Evolutionary conservation across 306 rosid genomes (phyloP), one percentile per base, ranked within the genome.

Genomic region (Hylodesmum podocarpum): DNA sequence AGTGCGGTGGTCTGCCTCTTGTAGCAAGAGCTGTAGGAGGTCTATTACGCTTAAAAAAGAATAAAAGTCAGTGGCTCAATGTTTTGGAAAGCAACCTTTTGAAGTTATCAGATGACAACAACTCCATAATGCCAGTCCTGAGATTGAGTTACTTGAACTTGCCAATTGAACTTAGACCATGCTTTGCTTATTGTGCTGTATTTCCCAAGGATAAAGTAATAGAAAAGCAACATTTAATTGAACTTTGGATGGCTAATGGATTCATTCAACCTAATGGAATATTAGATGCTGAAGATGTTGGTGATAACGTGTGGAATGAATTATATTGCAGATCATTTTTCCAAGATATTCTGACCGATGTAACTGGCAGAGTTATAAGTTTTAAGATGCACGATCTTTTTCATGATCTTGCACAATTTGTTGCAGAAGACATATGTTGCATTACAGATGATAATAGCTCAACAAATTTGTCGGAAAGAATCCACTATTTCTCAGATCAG

Each of bases 371-470:
- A 2, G 18, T 66, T 11, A 5, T 0, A 5, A 0, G 0, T 10
- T 83, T 73, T 37, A 49, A 72, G n/a, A 73, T 78, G 73, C 84
- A 83, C 29, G 84, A 79, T 63, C 70, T 83, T 8, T 24, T 79
- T 18, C 81, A 74, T n/a, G 74, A 83, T 54, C 87, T 79, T 18
- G 81, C 78, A 0, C 73, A 44, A 1, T 74, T 62, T 24, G 14
- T 63, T 11, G 1, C 50, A 0, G 55, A 40, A 1, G 69, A 72
- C 0, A 34, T 71, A 13, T 73, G 44, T 24, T 36, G 57, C 25
- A 16, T 1, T 21, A 2, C 36, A 19, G 0, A 58, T 15, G 33
- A 51, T 0, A n/a, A 37, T 3, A 14, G 21, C 3, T 0, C 6
- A 36, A n/a, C 21, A 22, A 43, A 0, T 53, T 2, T 73, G 12